These are phyloP conservation scores for Colletotrichum viniferum DNA, from an alignment of 2,329 filamentous ascomycete genomes.

Conservation along the genomic window DNA sequence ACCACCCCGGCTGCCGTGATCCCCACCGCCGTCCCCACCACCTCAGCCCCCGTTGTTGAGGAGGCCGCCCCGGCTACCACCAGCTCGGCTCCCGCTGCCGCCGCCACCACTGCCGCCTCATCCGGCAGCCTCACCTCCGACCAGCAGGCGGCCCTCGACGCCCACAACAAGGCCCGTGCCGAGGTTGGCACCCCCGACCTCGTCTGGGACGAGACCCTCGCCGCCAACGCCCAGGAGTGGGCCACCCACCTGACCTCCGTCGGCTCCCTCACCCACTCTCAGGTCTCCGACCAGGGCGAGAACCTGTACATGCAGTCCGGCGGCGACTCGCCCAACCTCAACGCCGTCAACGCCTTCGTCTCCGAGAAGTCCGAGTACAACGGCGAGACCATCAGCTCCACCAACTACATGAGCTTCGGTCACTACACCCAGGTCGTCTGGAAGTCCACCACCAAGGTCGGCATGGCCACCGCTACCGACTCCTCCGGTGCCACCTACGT, in stretches of 20 bases:
- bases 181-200: slow-evolving; percentile 16
- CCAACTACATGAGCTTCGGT: slow-evolving; percentile 26
- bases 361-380: slow-evolving; percentile 17
- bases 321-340: slow-evolving; percentile 1
- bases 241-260: slow-evolving; percentile 13
- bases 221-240: slow-evolving; percentile 28
- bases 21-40: slow-evolving; percentile 21
- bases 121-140: slow-evolving; percentile 15
- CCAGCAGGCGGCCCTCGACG: slow-evolving; percentile 17
- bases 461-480: slow-evolving; percentile 31
- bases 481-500: slow-evolving; percentile 32
- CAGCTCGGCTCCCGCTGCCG: slow-evolving; percentile 13
- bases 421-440: slow-evolving; percentile 37
- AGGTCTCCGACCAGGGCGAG: slow-evolving; percentile 12
- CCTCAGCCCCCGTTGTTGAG: slow-evolving; percentile 20
- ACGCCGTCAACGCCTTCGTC: slow-evolving; percentile 17
- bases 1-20: background rate
- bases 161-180: slow-evolving; percentile 19
- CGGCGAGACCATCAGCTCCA: slow-evolving; percentile 15
- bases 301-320: slow-evolving; percentile 23
- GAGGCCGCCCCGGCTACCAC: slow-evolving; percentile 16
- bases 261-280: slow-evolving; percentile 20
- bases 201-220: slow-evolving; percentile 30
- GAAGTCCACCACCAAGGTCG: slow-evolving; percentile 34
- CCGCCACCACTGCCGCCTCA: background rate